A percentile compares a stretch with the other conserved stretches of the same genome.
These are phyloP conservation scores for Circinella umbellata DNA, from an alignment of 371 early-diverging fungal genomes.

Conservation along the genomic window DNA sequence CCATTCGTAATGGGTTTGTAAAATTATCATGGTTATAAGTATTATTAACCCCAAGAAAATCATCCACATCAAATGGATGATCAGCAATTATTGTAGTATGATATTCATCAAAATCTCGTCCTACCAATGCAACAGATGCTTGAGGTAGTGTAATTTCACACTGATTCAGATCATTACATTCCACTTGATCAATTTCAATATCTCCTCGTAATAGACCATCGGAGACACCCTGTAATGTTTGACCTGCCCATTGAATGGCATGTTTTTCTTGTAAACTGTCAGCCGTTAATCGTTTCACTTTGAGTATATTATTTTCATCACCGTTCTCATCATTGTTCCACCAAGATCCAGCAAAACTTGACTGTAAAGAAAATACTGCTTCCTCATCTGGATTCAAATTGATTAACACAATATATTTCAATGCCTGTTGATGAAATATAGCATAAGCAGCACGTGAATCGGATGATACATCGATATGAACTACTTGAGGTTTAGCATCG, in stretches of 20 bases:
- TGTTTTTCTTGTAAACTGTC: background rate
- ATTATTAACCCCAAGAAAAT: background rate
- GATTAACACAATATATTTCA: slow-evolving; percentile 12
- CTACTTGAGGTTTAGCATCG: slow-evolving; percentile 13
- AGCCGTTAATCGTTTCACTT: slow-evolving; percentile 4
- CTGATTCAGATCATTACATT: background rate
- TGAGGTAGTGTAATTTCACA: slow-evolving; percentile 5
- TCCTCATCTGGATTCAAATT: slow-evolving; percentile 19
- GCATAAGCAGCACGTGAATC: slow-evolving; percentile 13
- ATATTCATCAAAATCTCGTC: background rate
- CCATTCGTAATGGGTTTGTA: background rate
- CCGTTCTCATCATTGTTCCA: slow-evolving; percentile 3
- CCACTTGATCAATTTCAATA: background rate
- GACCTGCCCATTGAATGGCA: slow-evolving; percentile 10
- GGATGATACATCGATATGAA: slow-evolving; percentile 11
- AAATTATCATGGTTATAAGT: background rate
- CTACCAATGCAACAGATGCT: slow-evolving; percentile 5
- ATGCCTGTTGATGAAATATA: slow-evolving; percentile 14
- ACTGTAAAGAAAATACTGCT: slow-evolving; percentile 3
- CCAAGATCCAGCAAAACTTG: background rate
- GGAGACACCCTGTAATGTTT: background rate
- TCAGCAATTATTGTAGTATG: background rate
- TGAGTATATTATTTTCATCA: background rate
- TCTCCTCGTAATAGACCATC: slow-evolving; percentile 6
- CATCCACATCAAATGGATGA: slow-evolving; percentile 3